These are phyloP conservation scores for Malus sylvestris DNA, from an alignment of 306 rosid genomes.

Conservation along the genomic window DNA sequence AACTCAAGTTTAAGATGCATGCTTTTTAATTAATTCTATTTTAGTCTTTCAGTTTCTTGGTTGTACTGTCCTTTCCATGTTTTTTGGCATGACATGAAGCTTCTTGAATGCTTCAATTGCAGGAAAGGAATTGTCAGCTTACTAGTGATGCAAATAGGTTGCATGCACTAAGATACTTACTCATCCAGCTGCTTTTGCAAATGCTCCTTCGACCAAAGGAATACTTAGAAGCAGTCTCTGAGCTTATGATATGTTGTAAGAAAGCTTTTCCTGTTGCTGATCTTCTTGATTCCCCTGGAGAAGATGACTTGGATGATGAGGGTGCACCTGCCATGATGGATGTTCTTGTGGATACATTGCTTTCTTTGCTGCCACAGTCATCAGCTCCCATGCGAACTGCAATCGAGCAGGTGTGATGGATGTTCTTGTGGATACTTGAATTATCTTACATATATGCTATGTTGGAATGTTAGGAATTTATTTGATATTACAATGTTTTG, in stretches of 20 bases:
- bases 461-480: background rate
- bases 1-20: background rate
- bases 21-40: background rate
- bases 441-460: background rate
- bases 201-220: constrained; percentile 79
- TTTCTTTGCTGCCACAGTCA: constrained; percentile 86
- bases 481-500: background rate
- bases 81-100: background rate
- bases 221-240: constrained; percentile 75
- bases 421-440: constrained; percentile 4
- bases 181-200: constrained; percentile 83
- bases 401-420: constrained; percentile 73
- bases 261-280: constrained; percentile 59
- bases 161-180: constrained; percentile 78
- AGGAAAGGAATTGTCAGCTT: constrained; percentile 66
- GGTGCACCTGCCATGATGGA: constrained; percentile 67
- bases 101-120: constrained; percentile 17
- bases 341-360: constrained; percentile 91
- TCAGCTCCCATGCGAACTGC: constrained; percentile 80
- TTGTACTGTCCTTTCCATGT: background rate
- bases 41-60: constrained; percentile 3
- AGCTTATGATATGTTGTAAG: constrained; percentile 72
- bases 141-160: constrained; percentile 46
- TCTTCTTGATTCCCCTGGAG: constrained; percentile 54
- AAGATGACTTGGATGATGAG: constrained; percentile 52